Evolutionary conservation across 2,329 filamentous ascomycete species (phyloP).

Genomic region (Proliferodiscus dingleyae): DNA sequence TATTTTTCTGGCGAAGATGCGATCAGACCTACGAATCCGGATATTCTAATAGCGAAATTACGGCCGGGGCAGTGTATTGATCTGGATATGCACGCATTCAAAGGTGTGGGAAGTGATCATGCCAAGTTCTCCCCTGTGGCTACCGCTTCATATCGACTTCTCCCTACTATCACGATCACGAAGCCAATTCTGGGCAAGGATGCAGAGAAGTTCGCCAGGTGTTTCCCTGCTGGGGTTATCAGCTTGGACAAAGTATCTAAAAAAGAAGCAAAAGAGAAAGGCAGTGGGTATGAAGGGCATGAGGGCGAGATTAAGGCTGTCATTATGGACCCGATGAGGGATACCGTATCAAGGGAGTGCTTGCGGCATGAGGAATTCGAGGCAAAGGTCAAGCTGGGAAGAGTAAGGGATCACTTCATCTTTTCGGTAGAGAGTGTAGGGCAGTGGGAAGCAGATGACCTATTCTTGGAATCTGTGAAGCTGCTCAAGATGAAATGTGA

Average conservation of each 20-base stretch:
- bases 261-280: constrained; percentile 55
- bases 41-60: constrained; percentile 92
- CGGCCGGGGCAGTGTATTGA: constrained; percentile 84
- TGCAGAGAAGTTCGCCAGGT: constrained; percentile 82
- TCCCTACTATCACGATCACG: constrained; percentile 82
- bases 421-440: constrained; percentile 93
- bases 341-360: constrained; percentile 92
- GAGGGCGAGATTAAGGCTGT: constrained; percentile 83
- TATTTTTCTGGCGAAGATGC: constrained; percentile 64
- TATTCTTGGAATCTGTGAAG: constrained; percentile 87
- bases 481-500: constrained; percentile 81
- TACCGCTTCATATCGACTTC: constrained; percentile 84
- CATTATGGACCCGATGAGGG: constrained; percentile 81
- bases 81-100: constrained; percentile 87
- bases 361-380: constrained; percentile 89
- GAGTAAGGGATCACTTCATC: constrained; percentile 93
- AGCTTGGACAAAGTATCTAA: constrained; percentile 66
- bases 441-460: constrained; percentile 87
- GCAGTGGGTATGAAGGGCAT: constrained; percentile 66
- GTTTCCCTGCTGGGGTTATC: constrained; percentile 88
- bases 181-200: constrained; percentile 81
- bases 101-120: constrained; percentile 90
- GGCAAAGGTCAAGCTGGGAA: constrained; percentile 89
- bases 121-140: constrained; percentile 96
- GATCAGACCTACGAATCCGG: constrained; percentile 77